phyloP scores from a whole-genome alignment of 306 rosid genomes.

The Ammopiptanthus mongolicus region DNA sequence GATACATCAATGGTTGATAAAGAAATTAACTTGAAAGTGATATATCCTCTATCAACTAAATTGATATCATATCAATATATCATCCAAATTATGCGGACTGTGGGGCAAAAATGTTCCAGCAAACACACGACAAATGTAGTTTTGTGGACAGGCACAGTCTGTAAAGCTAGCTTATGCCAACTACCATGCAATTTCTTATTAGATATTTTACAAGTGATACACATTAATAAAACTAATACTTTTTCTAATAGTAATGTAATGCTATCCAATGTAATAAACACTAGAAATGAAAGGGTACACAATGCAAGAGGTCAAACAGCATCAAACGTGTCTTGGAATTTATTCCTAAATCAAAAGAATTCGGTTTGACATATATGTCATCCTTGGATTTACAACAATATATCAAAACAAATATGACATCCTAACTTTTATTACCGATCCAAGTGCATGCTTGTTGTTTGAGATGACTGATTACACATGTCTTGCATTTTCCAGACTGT shows the following conservation, averaged over 20 bases:
- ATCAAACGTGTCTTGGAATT: neutral
- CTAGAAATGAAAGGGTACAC: neutral
- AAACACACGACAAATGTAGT: slow-evolving; percentile 11
- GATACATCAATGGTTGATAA: neutral
- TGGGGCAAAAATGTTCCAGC: slow-evolving; percentile 23
- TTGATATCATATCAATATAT: neutral
- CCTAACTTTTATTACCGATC: neutral
- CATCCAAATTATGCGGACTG: slow-evolving; percentile 8
- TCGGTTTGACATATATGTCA: neutral
- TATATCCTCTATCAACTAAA: neutral
- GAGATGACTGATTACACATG: slow-evolving; percentile 11
- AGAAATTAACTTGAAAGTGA: slow-evolving; percentile 25
- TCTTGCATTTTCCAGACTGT: slow-evolving; percentile 1
- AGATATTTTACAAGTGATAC: neutral
- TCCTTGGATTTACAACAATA: neutral
- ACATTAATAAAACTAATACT: neutral
- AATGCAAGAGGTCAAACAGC: neutral
- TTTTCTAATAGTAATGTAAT: too few species aligned
- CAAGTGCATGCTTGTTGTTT: slow-evolving; percentile 4
- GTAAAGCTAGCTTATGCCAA: slow-evolving; percentile 18
- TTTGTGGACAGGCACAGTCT: neutral
- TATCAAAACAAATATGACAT: neutral
- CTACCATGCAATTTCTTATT: neutral
- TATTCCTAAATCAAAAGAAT: neutral
- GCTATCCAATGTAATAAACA: neutral